Evolutionary conservation across 108 stramenopile genomes (phyloP).

Genomic region (Nannochloropsis oceanica): DNA sequence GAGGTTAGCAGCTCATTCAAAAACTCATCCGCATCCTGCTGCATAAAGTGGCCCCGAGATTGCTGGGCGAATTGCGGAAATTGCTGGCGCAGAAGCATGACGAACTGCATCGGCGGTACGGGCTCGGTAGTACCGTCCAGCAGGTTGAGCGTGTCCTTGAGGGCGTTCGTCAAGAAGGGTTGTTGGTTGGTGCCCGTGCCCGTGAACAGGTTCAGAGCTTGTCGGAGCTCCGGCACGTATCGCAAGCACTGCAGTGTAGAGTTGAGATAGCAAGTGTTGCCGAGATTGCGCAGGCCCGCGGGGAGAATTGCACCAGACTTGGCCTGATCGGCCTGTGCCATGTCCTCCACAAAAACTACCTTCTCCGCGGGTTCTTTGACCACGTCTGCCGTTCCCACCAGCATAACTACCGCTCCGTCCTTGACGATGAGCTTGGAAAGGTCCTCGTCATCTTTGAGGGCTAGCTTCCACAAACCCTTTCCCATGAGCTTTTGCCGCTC

Average conservation of each 20-base stretch:
- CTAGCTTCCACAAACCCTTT: slow-evolving; percentile 83
- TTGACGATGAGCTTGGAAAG: slow-evolving; percentile 46
- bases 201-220: slow-evolving; percentile 46
- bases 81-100: slow-evolving; percentile 60
- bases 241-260: slow-evolving; percentile 86
- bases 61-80: slow-evolving; percentile 92
- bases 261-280: slow-evolving; percentile 99
- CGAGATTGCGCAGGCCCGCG: slow-evolving; percentile 82
- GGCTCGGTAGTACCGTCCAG: slow-evolving; percentile 43
- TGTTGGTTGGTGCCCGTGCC: slow-evolving; percentile 10
- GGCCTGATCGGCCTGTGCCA: slow-evolving; percentile 53
- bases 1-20: slow-evolving; percentile 43
- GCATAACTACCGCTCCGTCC: slow-evolving; percentile 57
- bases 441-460: slow-evolving; percentile 77
- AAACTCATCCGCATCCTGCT: slow-evolving; percentile 99
- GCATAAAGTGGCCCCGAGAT: slow-evolving; percentile 73
- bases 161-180: slow-evolving; percentile 26
- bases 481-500: slow-evolving; percentile 94
- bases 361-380: slow-evolving; percentile 54
- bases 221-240: slow-evolving; percentile 59
- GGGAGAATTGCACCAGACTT: slow-evolving; percentile 74
- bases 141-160: slow-evolving; percentile 36
- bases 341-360: slow-evolving; percentile 82
- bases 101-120: slow-evolving; percentile 62
- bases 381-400: slow-evolving; percentile 89